Evolutionary conservation across 345 rosid species (phyloP), one percentile per base, ranked within the genome.

Genomic region (Sapria himalayana): DNA sequence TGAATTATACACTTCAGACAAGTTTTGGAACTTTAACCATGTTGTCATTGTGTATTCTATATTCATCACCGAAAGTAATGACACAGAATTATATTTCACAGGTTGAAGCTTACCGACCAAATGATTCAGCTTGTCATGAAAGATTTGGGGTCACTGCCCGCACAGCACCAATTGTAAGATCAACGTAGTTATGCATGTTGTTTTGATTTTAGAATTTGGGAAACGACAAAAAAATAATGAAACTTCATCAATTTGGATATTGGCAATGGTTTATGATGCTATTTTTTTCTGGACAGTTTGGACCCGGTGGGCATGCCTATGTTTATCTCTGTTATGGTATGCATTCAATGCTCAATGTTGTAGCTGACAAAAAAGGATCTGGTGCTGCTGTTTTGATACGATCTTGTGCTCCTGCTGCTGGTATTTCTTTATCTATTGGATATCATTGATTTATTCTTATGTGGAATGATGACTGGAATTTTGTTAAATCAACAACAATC

Each of bases 101-200:
- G 97, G 97, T 78, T 9, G 97, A 86, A 73, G 94, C 97, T 57
- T 86, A 86, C 56, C 52, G 94, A 55, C 80, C 79, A 35, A 68
- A 76, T 61, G 94, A 86, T 60, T 81, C 97, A 49, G 94, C 97
- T 50, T 86, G 92, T 34, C 97, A 86, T 43, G 92, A 73, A 19
- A 63, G 97, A 47, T 76, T 76, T 41, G 93, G 97, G 31, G 39
- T 78, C 24, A 81, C 97, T 0, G 61, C 76, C 22, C 62, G 97
- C 60, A 81, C 94, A 0, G 94, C 94, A 21, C 85, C 97, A 25
- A 67, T 70, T 34, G 94, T 78, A 59, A 76, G 78, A 41, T 23
- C n/a, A n/a, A n/a, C n/a, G n/a, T n/a, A n/a, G n/a, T n/a, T n/a
- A n/a, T n/a, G n/a, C n/a, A n/a, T n/a, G n/a, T n/a, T n/a, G n/a